Evolutionary conservation across 208 protist species (phyloP), one percentile per base, ranked within the genome.

Genomic region (Tetramitus jugosus): DNA sequence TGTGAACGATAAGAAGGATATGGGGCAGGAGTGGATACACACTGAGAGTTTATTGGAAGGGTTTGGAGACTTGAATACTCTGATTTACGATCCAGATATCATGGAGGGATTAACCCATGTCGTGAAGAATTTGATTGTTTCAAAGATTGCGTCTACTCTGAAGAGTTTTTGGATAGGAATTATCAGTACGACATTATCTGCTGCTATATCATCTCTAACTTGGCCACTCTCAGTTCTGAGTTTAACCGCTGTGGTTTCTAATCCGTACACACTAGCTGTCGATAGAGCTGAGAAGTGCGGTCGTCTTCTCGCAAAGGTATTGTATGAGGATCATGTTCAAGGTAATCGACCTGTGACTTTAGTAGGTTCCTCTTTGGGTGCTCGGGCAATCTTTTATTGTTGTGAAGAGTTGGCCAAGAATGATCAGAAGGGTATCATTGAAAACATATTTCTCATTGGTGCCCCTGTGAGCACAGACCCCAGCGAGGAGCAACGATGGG

Each of bases 381-480:
- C 86, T 40, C 83, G 84, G 6, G 90, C 94, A 37, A 89, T 95
- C 76, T 88, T 85, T 26, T 84, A 93, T 62, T 93, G 89, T 68
- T 84, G 94, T 68, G 72, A 75, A 6, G 88, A 89, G 84, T 84
- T 95, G 45, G 72, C 87, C 35, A 79, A 82, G 61, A 81, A 85
- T 39, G 64, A 86, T 53, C 86, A 85, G 13, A 86, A 86, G 53
- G 83, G 84, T 39, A 77, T 95, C 13, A 86, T 95, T 31, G 90
- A 95, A 68, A 91, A 92, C 78, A 90, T 89, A 42, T 92, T 90
- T 81, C 79, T 95, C 37, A 77, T 94, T 29, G 92, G 92, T 31
- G 76, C 79, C 20, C 88, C 87, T 17, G 84, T 92, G 43, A 76
- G 82, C 60, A 83, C 87, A 23, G 85, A 90, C 60, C n/a, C n/a